Percentiles rank a stretch among this genome's conserved stretches.
Conservation (phyloP, 2,329 filamentous ascomycete species). For the Aureobasidium vineae region DNA sequence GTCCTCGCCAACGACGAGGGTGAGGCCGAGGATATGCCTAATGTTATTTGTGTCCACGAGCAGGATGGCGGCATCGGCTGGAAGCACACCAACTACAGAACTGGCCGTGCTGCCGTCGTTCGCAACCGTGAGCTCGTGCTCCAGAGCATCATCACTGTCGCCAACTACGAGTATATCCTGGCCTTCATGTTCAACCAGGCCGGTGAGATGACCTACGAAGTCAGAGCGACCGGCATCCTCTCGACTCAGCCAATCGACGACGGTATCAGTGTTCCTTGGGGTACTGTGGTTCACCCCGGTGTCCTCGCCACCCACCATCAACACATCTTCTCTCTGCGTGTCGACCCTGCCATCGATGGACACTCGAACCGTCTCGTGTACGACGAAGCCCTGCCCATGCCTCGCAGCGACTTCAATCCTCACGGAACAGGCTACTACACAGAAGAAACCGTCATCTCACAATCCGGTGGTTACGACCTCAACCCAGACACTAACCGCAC, state of each 20-base stretch:
- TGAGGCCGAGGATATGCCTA: slow-evolving; percentile 59
- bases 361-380: slow-evolving; percentile 50
- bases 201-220: slow-evolving; percentile 64
- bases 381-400: slow-evolving; percentile 58
- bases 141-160: slow-evolving; percentile 68
- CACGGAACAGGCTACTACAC: slow-evolving; percentile 53
- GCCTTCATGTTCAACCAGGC: slow-evolving; percentile 71
- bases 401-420: slow-evolving; percentile 55
- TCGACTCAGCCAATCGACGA: slow-evolving; percentile 67
- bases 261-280: slow-evolving; percentile 62
- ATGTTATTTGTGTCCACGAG: slow-evolving; percentile 68
- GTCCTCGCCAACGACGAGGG: slow-evolving; percentile 61
- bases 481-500: slow-evolving; percentile 46
- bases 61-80: slow-evolving; percentile 67
- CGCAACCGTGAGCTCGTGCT: slow-evolving; percentile 65
- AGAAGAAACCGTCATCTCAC: slow-evolving; percentile 48
- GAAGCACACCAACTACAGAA: slow-evolving; percentile 72
- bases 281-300: slow-evolving; percentile 67
- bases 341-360: slow-evolving; percentile 51
- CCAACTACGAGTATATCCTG: slow-evolving; percentile 72
- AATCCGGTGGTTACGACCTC: slow-evolving; percentile 53
- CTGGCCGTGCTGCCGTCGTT: slow-evolving; percentile 60
- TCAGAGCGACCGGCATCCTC: slow-evolving; percentile 66
- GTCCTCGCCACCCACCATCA: slow-evolving; percentile 71
- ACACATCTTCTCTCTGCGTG: slow-evolving; percentile 64